Percentiles rank a stretch among this genome's conserved stretches.
Evolutionary conservation across 495 filamentous ascomycete species (phyloP).

Genomic region (Bathelium albidoporum): DNA sequence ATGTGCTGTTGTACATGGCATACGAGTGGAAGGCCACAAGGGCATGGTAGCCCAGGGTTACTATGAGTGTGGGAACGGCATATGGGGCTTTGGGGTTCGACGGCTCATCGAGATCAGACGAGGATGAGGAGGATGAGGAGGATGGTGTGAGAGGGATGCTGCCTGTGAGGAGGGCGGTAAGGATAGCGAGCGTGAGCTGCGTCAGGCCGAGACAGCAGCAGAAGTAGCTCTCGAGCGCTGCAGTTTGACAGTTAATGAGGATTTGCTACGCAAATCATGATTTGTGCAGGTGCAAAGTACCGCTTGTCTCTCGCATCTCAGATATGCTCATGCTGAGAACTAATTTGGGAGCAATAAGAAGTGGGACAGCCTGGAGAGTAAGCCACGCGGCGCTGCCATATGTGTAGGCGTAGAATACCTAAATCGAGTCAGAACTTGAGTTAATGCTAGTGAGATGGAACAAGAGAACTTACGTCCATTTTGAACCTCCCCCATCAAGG

Average conservation of each 20-base stretch:
- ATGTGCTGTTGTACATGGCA: slow-evolving; percentile 45
- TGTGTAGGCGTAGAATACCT: slow-evolving; percentile 59
- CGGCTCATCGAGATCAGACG: slow-evolving; percentile 34
- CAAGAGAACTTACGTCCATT: too few species aligned
- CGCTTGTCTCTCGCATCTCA: background rate
- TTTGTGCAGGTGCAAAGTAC: background rate
- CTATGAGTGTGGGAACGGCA: slow-evolving; percentile 53
- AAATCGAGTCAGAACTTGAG: background rate
- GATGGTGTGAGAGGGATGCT: slow-evolving; percentile 56
- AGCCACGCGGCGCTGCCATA: slow-evolving; percentile 32
- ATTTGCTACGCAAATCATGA: background rate
- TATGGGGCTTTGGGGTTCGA: slow-evolving; percentile 55
- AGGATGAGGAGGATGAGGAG: too few species aligned
- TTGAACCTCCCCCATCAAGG: too few species aligned
- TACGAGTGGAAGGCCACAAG: slow-evolving; percentile 58
- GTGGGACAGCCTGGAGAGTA: slow-evolving; percentile 17
- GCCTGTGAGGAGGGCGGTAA: slow-evolving; percentile 62
- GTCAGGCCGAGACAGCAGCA: slow-evolving; percentile 57
- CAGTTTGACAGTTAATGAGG: background rate
- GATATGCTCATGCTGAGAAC: slow-evolving; percentile 7
- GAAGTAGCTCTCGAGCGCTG: slow-evolving; percentile 65
- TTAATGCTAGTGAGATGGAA: too few species aligned
- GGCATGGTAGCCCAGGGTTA: slow-evolving; percentile 57
- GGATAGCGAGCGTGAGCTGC: slow-evolving; percentile 52
- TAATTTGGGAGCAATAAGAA: slow-evolving; percentile 18